Base-by-base conservation (phyloP, 2,329 filamentous ascomycete species). In the Fusarium burgessii region DNA sequence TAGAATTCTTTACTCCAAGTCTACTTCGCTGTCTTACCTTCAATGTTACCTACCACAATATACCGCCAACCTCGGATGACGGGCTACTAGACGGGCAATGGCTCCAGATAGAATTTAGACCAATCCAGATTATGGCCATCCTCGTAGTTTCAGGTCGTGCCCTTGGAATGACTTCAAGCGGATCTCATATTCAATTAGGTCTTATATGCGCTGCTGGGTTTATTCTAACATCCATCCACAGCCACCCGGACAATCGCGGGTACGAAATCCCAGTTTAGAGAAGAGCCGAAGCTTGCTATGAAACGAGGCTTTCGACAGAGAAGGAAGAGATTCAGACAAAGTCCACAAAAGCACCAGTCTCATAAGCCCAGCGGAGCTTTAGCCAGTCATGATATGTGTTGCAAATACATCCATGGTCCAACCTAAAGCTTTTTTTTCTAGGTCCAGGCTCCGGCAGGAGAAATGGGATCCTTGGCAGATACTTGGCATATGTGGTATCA, bases 41-140 rank as follows among this genome's bases (percentile, higher is more conserved):
- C 32, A 20, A 23, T 29, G 27, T 10, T 7, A 29, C 27, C 23
- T 52, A 29, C 49, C 23, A 17, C 49, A 52, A 51, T 42, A 68
- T 47, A 45, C 62, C 65, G 54, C 62, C 45, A 63, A 58, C 45
- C 43, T 43, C 57, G 56, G 57, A 67, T 61, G 50, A 27, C 25
- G 50, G 62, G 61, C 62, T 29, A 58, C 62, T 29, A 29, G 27
- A 29, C 27, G 10, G 27, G 27, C 27, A 46, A 62, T 49, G 57
- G 65, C 69, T 72, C 52, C 64, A 67, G 66, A 70, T 68, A 65
- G 59, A 47, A 49, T 57, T 58, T 50, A 54, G 29, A 54, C 64
- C 58, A 66, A 72, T 58, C 45, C 63, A 27, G 58, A 41, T 36
- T 52, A 56, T 29, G 18, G 18, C 41, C 29, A 46, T 69, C 60